phyloP scores from a whole-genome alignment of 805 yeast genomes.

The Tetrapisispora iriomotensis region DNA sequence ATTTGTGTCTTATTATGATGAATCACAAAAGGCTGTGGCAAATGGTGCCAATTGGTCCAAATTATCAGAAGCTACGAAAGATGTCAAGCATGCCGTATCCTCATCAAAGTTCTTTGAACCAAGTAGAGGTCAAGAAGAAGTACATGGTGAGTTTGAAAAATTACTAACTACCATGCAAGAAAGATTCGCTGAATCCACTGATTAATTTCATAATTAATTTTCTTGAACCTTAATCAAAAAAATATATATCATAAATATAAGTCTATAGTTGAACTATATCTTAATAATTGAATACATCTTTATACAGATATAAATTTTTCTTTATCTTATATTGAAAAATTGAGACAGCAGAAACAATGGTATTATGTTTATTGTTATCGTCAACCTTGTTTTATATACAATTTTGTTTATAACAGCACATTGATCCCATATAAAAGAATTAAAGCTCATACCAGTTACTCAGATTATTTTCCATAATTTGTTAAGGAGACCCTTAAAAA shows the following conservation, averaged over 20 bases:
- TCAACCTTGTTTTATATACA: too few species aligned
- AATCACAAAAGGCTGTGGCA: slow-evolving; percentile 94
- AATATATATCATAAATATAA: too few species aligned
- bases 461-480: too few species aligned
- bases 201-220: slow-evolving; percentile 33
- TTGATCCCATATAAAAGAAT: too few species aligned
- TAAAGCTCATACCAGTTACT: too few species aligned
- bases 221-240: neutral
- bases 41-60: slow-evolving; percentile 93
- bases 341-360: too few species aligned
- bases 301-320: neutral
- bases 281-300: neutral
- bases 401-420: too few species aligned
- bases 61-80: slow-evolving; percentile 78
- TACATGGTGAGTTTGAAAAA: slow-evolving; percentile 65
- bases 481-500: too few species aligned
- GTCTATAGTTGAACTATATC: neutral
- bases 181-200: slow-evolving; percentile 91
- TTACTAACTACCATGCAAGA: slow-evolving; percentile 70
- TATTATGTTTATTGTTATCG: too few species aligned
- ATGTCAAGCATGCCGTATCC: slow-evolving; percentile 87
- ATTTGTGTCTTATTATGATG: slow-evolving; percentile 83
- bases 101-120: slow-evolving; percentile 96
- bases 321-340: neutral
- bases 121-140: slow-evolving; percentile 74